Conservation (phyloP, 192 early-diverging fungal genomes). For the Backusella tarrabulga region DNA sequence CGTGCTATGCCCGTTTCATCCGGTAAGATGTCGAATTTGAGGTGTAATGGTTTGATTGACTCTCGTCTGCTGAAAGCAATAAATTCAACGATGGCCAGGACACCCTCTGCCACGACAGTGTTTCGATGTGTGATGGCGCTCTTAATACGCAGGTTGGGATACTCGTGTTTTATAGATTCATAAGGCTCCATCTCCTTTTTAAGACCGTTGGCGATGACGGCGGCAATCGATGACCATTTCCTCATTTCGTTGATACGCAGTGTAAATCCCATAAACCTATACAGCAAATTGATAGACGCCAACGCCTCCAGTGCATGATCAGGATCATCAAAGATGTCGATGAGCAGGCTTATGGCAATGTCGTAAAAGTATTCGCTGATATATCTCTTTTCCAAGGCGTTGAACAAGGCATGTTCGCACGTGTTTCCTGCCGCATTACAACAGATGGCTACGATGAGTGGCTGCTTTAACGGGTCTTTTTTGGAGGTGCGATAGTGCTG, state of each 20-base stretch:
- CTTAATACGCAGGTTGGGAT: background rate
- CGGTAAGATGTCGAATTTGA: background rate
- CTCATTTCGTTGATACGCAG: background rate
- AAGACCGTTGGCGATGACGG: background rate
- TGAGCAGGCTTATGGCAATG: background rate
- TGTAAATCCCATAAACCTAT: background rate
- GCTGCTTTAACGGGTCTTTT: background rate
- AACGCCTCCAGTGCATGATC: background rate
- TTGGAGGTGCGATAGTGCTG: background rate
- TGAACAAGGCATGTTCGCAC: background rate
- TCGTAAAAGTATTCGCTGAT: conserved; percentile 13
- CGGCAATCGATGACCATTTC: background rate
- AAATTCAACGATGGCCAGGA: background rate
- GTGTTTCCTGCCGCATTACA: background rate
- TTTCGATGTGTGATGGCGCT: background rate
- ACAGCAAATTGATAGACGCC: background rate
- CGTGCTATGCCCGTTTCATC: background rate
- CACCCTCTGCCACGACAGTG: background rate
- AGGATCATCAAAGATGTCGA: conserved; percentile 11
- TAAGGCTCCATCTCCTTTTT: background rate
- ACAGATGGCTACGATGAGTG: conserved; percentile 9
- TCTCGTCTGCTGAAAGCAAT: background rate
- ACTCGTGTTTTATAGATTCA: background rate
- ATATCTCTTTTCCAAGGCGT: background rate
- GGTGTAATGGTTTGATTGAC: background rate